Evolutionary conservation across 345 rosid genomes (phyloP), one percentile per base, ranked within the genome.

Genomic region (Nasturtium officinale): DNA sequence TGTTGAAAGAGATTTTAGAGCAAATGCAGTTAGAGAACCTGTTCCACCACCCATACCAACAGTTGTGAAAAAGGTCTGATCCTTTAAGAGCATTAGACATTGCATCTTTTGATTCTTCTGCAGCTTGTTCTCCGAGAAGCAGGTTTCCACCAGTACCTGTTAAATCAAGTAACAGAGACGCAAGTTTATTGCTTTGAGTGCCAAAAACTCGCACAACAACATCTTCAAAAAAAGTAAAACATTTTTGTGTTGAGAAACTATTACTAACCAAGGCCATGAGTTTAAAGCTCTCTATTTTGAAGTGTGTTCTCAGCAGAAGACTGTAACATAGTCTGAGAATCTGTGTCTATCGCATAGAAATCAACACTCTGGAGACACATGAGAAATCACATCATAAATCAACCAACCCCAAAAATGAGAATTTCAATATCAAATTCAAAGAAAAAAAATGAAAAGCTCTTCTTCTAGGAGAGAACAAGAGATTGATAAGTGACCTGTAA

Each of bases 21-120:
- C n/a, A n/a, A n/a, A n/a, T n/a, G n/a, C n/a, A n/a, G n/a, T n/a
- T n/a, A n/a, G n/a, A 9, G 99, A 95, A 9, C 99, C 99, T 20
- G 99, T 95, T 12, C 99, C 99, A 74, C 99, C 99, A 80, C 99
- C 99, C 99, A 95, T 95, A 76, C 99, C 99, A 29, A 96, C 96
- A 16, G 99, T 89, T 48, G 91, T 82, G 81, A 95, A 95, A 81
- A 95, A 95, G 97, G 81, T 95, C 97, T 37, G 99, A 95, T 51
- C 99, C 99, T 78, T 89, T 95, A 9, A 95, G 97, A 61, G 97
- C 87, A 84, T 81, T 82, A 37, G 96, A 91, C 58, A 95, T 95
- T 28, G 84, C 86, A 37, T 95, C 99, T 78, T 79, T 91, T 28
- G 99, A 95, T 78, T 95, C 99, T 81, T 91, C 99, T 2, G 99